These are phyloP conservation scores for Trichomonascaceae sp. DNA, from an alignment of 1,139 yeast species.

Conservation along the genomic window DNA sequence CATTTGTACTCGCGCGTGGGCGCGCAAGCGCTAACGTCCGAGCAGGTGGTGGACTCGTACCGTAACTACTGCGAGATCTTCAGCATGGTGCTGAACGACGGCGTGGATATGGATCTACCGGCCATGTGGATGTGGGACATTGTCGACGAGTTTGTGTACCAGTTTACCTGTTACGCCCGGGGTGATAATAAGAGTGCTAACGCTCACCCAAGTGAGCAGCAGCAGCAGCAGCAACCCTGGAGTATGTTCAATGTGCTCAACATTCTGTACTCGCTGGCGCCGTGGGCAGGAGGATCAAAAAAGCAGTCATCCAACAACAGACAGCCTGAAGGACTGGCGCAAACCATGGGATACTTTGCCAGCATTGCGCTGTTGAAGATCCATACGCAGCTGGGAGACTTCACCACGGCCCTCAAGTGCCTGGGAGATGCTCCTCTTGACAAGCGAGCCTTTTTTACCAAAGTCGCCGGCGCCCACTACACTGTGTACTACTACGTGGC, in stretches of 20 bases:
- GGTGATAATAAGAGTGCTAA: conserved; percentile 22
- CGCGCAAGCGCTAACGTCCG: conserved; percentile 26
- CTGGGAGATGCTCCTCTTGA: conserved; percentile 34
- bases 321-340: conserved; percentile 32
- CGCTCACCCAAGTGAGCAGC: conserved; percentile 20
- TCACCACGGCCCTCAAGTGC: conserved; percentile 34
- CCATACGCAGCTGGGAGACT: conserved; percentile 37
- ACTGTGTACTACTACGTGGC: conserved; percentile 39
- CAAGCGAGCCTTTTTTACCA: conserved; percentile 33
- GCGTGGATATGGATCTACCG: conserved; percentile 34
- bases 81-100: conserved; percentile 33
- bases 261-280: conserved; percentile 33
- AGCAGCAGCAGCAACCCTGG: conserved; percentile 32
- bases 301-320: conserved; percentile 27
- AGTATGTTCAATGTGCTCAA: conserved; percentile 35
- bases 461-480: conserved; percentile 36
- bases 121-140: conserved; percentile 39
- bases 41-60: conserved; percentile 34
- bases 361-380: conserved; percentile 36
- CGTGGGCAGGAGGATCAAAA: conserved; percentile 23
- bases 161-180: conserved; percentile 18
- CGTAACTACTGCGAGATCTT: conserved; percentile 37
- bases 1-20: conserved; percentile 32
- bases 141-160: conserved; percentile 39
- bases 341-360: conserved; percentile 36